Conservation (phyloP, 2,329 filamentous ascomycete species). For the Exophiala oligosperma region DNA sequence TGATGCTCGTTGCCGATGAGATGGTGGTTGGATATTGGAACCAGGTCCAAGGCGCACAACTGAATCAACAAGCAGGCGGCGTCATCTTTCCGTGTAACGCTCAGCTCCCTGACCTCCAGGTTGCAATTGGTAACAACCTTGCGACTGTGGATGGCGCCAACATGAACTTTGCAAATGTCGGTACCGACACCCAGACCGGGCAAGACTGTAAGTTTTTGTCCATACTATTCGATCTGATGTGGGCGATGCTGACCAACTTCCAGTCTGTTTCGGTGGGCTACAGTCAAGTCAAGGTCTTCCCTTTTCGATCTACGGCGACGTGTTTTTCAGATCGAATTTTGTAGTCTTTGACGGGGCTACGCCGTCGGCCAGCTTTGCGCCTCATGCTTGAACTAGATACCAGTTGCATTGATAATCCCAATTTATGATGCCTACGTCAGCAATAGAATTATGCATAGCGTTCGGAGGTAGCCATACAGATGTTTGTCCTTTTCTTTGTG, state of each 20-base stretch:
- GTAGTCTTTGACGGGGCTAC: slow-evolving; percentile 60
- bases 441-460: background rate
- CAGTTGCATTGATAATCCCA: background rate
- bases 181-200: slow-evolving; percentile 44
- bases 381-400: slow-evolving; percentile 31
- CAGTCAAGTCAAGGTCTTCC: slow-evolving; percentile 58
- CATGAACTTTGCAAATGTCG: slow-evolving; percentile 56
- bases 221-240: background rate
- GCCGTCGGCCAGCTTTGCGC: slow-evolving; percentile 54
- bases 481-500: background rate
- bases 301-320: slow-evolving; percentile 61
- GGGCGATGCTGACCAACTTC: slow-evolving; percentile 18
- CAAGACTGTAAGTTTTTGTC: slow-evolving; percentile 37
- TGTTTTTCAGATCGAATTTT: slow-evolving; percentile 61
- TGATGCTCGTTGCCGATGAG: slow-evolving; percentile 60
- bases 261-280: slow-evolving; percentile 60
- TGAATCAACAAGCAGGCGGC: slow-evolving; percentile 47
- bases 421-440: background rate
- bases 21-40: slow-evolving; percentile 63
- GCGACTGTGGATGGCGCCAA: slow-evolving; percentile 57
- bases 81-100: slow-evolving; percentile 61
- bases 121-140: slow-evolving; percentile 53
- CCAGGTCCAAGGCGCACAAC: slow-evolving; percentile 52
- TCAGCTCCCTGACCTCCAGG: slow-evolving; percentile 54
- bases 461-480: background rate